Conservation (phyloP, 805 yeast species). For the Zygoascus flipseniorum region DNA sequence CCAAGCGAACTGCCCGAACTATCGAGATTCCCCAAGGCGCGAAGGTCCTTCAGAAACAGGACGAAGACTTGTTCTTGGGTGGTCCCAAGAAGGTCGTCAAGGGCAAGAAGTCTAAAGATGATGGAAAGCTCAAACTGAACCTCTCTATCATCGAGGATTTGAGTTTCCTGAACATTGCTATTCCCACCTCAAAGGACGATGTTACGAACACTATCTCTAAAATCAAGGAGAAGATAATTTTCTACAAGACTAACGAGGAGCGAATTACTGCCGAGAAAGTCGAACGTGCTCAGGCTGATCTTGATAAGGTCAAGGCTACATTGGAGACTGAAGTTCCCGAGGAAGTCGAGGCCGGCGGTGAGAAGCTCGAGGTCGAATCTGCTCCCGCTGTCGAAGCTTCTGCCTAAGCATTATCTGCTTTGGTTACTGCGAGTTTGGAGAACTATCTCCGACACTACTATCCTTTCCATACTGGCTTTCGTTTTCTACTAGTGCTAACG, state of each 20-base stretch:
- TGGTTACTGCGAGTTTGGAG: background rate
- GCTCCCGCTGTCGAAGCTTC: constrained; percentile 11
- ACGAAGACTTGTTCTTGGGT: constrained; percentile 49
- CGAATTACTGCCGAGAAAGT: constrained; percentile 70
- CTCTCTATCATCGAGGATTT: constrained; percentile 71
- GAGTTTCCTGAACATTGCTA: constrained; percentile 62
- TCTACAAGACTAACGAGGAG: constrained; percentile 64
- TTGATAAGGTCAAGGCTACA: constrained; percentile 53
- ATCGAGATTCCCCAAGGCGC: constrained; percentile 55
- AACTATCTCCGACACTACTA: background rate
- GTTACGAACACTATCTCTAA: constrained; percentile 54
- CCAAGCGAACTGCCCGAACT: constrained; percentile 22
- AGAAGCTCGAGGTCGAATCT: background rate
- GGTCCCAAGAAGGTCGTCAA: constrained; percentile 45
- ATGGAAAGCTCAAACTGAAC: constrained; percentile 58
- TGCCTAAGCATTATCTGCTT: constrained; percentile 1
- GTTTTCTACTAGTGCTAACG: background rate
- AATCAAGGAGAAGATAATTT: constrained; percentile 63
- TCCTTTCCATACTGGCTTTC: background rate
- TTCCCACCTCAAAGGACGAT: constrained; percentile 72
- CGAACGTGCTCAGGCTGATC: constrained; percentile 67
- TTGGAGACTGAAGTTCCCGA: constrained; percentile 17
- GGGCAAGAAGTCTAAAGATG: constrained; percentile 31
- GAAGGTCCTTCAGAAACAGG: constrained; percentile 55
- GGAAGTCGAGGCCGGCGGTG: constrained; percentile 4